These are phyloP conservation scores for Cystobasidium ongulense DNA, from an alignment of 768 basidiomycete genomes.

Conservation along the genomic window DNA sequence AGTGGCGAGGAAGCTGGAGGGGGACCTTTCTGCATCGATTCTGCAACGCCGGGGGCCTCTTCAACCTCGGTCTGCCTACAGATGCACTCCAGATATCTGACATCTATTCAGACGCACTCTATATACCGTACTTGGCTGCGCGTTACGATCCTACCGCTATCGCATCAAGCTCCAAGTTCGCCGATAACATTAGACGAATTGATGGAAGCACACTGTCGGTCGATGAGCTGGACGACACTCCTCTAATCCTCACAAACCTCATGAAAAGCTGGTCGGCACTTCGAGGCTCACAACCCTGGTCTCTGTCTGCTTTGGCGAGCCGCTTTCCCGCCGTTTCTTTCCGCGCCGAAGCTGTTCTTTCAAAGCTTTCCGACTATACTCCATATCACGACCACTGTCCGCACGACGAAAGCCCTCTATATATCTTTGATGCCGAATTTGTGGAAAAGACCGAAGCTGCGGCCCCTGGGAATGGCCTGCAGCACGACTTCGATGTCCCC, in stretches of 20 bases:
- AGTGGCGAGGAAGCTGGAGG: slow-evolving; percentile 35
- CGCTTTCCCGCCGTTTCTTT: slow-evolving; percentile 37
- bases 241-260: slow-evolving; percentile 37
- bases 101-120: slow-evolving; percentile 41
- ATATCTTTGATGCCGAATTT: slow-evolving; percentile 42
- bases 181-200: slow-evolving; percentile 24
- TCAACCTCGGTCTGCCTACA: not conserved
- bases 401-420: slow-evolving; percentile 42
- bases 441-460: slow-evolving; percentile 32
- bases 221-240: slow-evolving; percentile 10
- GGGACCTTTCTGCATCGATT: slow-evolving; percentile 28
- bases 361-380: slow-evolving; percentile 35
- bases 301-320: slow-evolving; percentile 31
- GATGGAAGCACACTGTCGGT: not conserved
- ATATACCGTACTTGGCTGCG: slow-evolving; percentile 35
- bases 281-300: slow-evolving; percentile 33
- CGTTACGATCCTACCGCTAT: slow-evolving; percentile 28
- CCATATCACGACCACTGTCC: slow-evolving; percentile 37
- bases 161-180: slow-evolving; percentile 21
- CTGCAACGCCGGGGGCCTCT: not conserved
- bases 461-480: slow-evolving; percentile 7
- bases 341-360: slow-evolving; percentile 41
- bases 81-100: slow-evolving; percentile 26
- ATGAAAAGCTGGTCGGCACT: slow-evolving; percentile 35
- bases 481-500: slow-evolving; percentile 35